phyloP scores from a whole-genome alignment of 2,329 filamentous ascomycete species.

The Fusarium staphyleae region DNA sequence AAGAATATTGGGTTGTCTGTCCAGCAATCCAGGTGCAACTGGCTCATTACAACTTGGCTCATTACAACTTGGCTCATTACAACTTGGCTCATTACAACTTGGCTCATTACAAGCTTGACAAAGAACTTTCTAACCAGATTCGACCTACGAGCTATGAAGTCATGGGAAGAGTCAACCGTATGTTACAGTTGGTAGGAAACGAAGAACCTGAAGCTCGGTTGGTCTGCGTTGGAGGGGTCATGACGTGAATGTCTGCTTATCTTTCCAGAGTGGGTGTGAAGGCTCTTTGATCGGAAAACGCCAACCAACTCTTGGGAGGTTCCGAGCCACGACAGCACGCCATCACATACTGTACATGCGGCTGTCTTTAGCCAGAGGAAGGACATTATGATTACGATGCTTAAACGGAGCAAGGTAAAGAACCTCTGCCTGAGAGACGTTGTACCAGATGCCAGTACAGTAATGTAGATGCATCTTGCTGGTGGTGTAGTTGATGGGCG shows the following conservation, averaged over 20 bases:
- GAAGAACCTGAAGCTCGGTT: background rate
- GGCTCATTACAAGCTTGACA: too few relatives aligned
- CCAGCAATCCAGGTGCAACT: too few relatives aligned
- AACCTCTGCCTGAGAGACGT: background rate
- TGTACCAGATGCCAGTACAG: background rate
- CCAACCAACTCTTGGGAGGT: background rate
- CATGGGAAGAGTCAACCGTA: background rate
- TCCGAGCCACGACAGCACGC: background rate
- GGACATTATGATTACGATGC: background rate
- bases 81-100: too few relatives aligned
- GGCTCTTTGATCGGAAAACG: background rate
- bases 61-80: too few relatives aligned
- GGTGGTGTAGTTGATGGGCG: background rate
- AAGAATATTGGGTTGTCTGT: too few relatives aligned
- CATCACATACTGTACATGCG: background rate
- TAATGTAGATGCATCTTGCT: background rate
- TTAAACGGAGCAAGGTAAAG: background rate
- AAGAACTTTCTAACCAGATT: background rate
- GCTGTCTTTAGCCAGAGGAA: background rate
- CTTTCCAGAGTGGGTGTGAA: background rate
- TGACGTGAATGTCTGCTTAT: background rate
- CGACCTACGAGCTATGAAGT: background rate
- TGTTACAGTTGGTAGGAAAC: too few relatives aligned
- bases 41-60: too few relatives aligned
- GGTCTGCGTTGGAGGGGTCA: background rate